Base-by-base conservation (phyloP, 2,329 filamentous ascomycete species). In the Trichoderma atrobrunneum region DNA sequence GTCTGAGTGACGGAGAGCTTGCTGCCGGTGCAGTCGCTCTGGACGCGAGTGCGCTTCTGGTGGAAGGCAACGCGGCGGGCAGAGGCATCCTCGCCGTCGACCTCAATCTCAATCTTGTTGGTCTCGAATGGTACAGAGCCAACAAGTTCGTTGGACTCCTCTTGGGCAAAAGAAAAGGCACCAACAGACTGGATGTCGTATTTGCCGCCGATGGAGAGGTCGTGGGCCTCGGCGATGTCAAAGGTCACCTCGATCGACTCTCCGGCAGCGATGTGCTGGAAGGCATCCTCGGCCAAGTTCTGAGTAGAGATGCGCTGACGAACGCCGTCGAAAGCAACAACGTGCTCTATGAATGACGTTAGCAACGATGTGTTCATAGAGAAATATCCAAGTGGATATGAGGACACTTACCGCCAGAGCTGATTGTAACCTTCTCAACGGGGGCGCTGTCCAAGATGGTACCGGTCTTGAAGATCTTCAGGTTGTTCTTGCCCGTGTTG, bases 151-250 rank as follows among this genome's bases (percentile, higher is more conserved):
- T 84, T 89, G 24, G 83, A 85, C 76, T 85, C 82, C 57, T 82
- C 81, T 26, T 84, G 82, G 34, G 89, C 87, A 70, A 86, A 87
- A 10, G 88, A 86, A 57, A 92, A 83, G 12, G 84, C 83, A 7
- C 91, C 91, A 5, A 81, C 81, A 6, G 89, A 84, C 69, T 85
- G 83, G 63, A 93, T 79, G 69, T 86, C 85, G 77, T 89, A 89
- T 65, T 82, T 81, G 72, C 89, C 90, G 65, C 87, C 86, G 7
- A 79, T 73, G 61, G 80, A 81, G 65, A 86, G 82, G 74, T 88
- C 85, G 78, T 90, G 87, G 3, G 86, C 83, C 77, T 88, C 82
- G 39, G 86, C 88, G 36, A 88, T 82, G 75, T 90, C 86, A 72
- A 89, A 87, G 54, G 82, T 84, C 36, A 86, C 80, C 75, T 86